Evolutionary conservation across 352 stramenopile species (phyloP).

Genomic region (Globisporangium polare): DNA sequence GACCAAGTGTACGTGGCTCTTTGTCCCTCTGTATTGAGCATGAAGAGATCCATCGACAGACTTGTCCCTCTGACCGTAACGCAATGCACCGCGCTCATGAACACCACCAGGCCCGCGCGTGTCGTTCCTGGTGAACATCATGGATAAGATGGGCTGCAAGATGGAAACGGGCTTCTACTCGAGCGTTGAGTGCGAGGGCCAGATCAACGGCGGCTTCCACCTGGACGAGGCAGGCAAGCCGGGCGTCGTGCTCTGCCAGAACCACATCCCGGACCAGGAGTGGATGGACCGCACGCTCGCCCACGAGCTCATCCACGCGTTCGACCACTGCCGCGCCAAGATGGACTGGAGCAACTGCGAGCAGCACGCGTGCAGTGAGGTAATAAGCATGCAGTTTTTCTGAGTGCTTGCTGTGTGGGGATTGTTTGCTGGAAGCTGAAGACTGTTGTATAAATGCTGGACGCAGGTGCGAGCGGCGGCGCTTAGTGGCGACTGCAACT

Average conservation of each 20-base stretch:
- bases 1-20: constrained; percentile 55
- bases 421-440: no score
- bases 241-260: constrained; percentile 85
- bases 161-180: constrained; percentile 72
- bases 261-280: constrained; percentile 89
- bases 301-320: constrained; percentile 93
- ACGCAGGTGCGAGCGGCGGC: constrained; percentile 73
- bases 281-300: constrained; percentile 91
- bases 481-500: constrained; percentile 88
- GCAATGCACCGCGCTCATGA: background rate
- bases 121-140: constrained; percentile 75
- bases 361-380: constrained; percentile 91
- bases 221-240: constrained; percentile 72
- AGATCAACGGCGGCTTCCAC: constrained; percentile 86
- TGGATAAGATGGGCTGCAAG: constrained; percentile 86
- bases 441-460: no score
- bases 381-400: constrained; percentile 16
- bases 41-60: background rate
- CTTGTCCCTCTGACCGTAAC: background rate
- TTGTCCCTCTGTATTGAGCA: background rate
- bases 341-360: constrained; percentile 92
- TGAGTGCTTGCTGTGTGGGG: no score
- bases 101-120: constrained; percentile 61
- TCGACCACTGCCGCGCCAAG: constrained; percentile 91
- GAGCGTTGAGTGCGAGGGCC: constrained; percentile 75